Percentiles rank a stretch among this genome's conserved stretches.
These are phyloP conservation scores for Leccinum ochraceum DNA, from an alignment of 768 basidiomycete genomes.

Conservation along the genomic window DNA sequence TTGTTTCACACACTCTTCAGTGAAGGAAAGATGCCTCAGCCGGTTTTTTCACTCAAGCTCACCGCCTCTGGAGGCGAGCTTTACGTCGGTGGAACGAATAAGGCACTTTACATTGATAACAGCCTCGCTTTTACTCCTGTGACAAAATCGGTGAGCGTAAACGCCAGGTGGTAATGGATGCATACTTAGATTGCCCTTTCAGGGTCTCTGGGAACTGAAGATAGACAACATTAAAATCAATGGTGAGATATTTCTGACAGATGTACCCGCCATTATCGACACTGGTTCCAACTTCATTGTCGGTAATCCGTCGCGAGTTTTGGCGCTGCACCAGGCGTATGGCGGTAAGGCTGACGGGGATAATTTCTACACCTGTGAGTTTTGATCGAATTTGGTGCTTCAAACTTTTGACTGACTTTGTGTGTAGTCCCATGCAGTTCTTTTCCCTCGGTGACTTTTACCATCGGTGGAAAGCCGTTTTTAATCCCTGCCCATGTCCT, in stretches of 20 bases:
- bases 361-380: background rate
- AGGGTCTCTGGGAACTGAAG: background rate
- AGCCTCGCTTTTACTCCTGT: background rate
- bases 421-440: background rate
- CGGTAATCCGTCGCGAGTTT: background rate
- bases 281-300: background rate
- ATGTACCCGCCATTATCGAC: background rate
- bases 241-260: background rate
- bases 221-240: background rate
- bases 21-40: background rate
- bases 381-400: background rate
- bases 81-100: background rate
- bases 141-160: background rate
- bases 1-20: background rate
- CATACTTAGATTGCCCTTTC: background rate
- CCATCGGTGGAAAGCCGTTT: background rate
- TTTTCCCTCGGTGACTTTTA: background rate
- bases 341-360: background rate
- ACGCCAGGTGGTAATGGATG: background rate
- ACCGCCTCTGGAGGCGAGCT: background rate
- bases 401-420: background rate
- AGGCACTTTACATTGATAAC: background rate
- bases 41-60: background rate
- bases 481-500: background rate
- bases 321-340: background rate